These are phyloP conservation scores for Sphaerobolus stellatus DNA, from an alignment of 1,284 basidiomycete species.

Conservation along the genomic window DNA sequence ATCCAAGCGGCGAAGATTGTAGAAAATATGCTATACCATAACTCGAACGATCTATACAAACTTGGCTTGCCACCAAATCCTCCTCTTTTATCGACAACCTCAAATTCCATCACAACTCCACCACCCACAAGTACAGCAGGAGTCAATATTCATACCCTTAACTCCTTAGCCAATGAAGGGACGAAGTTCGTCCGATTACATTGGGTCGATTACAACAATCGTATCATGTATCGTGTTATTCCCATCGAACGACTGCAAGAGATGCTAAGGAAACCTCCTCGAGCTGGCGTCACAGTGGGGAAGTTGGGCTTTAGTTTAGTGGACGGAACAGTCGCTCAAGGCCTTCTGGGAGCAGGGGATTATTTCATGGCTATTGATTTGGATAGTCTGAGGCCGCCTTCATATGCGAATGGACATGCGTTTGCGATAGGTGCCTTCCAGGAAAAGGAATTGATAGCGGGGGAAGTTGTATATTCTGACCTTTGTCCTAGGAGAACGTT, in stretches of 20 bases:
- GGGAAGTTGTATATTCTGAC: not conserved
- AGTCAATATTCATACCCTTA: not conserved
- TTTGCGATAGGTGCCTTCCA: slow-evolving; percentile 2
- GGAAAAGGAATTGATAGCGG: not conserved
- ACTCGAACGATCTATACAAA: slow-evolving; percentile 56
- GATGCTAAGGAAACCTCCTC: not conserved
- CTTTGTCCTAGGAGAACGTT: slow-evolving; percentile 1
- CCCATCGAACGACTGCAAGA: not conserved
- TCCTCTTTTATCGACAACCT: too few relatives aligned
- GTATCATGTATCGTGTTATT: not conserved
- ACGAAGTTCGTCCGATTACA: slow-evolving; percentile 4
- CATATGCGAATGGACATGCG: not conserved
- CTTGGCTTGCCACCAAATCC: slow-evolving; percentile 36
- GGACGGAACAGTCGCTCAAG: not conserved
- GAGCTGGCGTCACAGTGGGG: not conserved
- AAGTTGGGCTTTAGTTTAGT: not conserved
- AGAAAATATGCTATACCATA: slow-evolving; percentile 56
- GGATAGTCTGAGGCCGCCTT: not conserved
- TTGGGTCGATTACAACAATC: slow-evolving; percentile 4
- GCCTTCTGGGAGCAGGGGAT: not conserved
- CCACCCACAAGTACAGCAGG: not conserved
- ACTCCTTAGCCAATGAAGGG: not conserved
- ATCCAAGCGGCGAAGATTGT: slow-evolving; percentile 49
- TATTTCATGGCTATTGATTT: not conserved
- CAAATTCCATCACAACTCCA: not conserved